phyloP scores from a whole-genome alignment of 306 rosid genomes.

The Trifolium pratense region DNA sequence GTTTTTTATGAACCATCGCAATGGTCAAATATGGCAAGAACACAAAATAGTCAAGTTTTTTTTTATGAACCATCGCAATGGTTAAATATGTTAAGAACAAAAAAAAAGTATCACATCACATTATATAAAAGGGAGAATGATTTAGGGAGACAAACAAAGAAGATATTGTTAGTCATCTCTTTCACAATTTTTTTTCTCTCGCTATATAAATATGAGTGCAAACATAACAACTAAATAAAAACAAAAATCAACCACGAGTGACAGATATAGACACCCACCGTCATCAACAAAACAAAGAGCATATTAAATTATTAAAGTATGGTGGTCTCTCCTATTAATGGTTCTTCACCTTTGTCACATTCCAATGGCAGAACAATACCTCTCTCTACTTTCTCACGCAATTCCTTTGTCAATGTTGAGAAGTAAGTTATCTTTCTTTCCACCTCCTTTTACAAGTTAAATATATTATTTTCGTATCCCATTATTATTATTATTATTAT shows the following conservation, averaged over 20 bases:
- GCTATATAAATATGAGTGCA: neutral
- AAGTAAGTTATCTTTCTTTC: constrained; percentile 36
- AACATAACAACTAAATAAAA: neutral
- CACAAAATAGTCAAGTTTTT: too few species aligned
- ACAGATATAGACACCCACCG: neutral
- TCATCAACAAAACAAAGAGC: neutral
- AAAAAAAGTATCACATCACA: neutral
- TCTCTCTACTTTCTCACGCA: neutral
- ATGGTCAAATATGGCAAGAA: too few species aligned
- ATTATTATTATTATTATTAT: neutral
- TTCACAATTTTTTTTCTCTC: neutral
- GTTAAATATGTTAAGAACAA: neutral
- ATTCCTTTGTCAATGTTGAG: constrained; percentile 54
- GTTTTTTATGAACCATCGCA: too few species aligned
- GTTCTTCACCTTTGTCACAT: constrained; percentile 7
- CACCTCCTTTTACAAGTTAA: neutral
- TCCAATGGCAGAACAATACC: constrained; percentile 36
- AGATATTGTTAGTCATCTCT: neutral
- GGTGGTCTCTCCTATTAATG: constrained; percentile 26
- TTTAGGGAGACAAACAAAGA: neutral
- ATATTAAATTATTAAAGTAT: neutral
- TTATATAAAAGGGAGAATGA: neutral
- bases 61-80: too few species aligned
- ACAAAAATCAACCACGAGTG: neutral
- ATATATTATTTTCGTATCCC: neutral